Evolutionary conservation across 139 green algal genomes (phyloP).

Genomic region (Nannochloris sp.): DNA sequence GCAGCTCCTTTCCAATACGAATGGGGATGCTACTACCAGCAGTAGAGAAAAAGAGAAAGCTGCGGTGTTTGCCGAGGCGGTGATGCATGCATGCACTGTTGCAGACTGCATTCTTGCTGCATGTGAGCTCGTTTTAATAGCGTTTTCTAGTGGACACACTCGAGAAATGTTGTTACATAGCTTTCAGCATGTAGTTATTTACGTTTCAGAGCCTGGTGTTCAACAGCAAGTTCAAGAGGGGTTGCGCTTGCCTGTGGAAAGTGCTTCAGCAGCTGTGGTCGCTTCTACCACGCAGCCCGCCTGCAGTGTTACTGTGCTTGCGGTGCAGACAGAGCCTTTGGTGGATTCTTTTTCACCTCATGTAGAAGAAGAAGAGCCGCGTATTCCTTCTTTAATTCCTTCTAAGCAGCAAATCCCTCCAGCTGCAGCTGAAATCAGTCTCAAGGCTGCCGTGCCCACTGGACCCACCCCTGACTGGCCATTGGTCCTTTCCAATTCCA

Average conservation of each 20-base stretch:
- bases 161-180: constrained; percentile 4
- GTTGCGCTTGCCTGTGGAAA: background rate
- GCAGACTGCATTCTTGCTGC: constrained; percentile 29
- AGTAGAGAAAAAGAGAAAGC: background rate
- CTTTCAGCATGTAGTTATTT: constrained; percentile 28
- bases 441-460: background rate
- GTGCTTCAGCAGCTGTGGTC: background rate
- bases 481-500: constrained; percentile 21
- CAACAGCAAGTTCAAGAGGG: background rate
- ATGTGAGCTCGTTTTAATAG: constrained; percentile 1
- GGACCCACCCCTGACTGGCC: constrained; percentile 10
- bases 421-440: background rate
- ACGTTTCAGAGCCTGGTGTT: constrained; percentile 12
- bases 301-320: background rate
- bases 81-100: background rate
- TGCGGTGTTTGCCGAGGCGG: constrained; percentile 9
- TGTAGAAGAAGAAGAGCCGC: background rate
- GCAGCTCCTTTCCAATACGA: constrained; percentile 1
- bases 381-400: background rate
- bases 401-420: background rate
- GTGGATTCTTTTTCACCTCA: background rate
- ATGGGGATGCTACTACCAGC: too few relatives aligned
- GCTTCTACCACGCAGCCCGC: too few relatives aligned
- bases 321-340: background rate
- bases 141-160: background rate